Evolutionary conservation across 306 rosid genomes (phyloP).

Genomic region (Vachellia collinsii): DNA sequence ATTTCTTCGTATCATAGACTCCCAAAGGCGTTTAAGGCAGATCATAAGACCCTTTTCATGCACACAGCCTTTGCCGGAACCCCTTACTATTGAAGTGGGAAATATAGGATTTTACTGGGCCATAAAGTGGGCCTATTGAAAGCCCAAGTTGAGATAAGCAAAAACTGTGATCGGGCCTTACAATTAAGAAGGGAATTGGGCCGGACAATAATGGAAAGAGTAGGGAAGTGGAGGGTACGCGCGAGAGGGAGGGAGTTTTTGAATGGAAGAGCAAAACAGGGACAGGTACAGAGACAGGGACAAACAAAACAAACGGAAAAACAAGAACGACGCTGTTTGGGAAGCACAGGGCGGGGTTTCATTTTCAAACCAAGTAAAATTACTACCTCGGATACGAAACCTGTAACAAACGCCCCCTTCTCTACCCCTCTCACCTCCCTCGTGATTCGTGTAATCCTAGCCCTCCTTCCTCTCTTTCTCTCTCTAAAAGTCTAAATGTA

Average conservation of each 20-base stretch:
- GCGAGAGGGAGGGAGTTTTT: not conserved
- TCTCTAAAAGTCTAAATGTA: not conserved
- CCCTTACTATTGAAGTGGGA: not conserved
- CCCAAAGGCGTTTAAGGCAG: too few species aligned
- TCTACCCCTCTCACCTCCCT: slow-evolving; percentile 2
- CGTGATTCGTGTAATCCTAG: slow-evolving; percentile 31
- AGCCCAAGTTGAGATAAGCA: not conserved
- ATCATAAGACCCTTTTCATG: too few species aligned
- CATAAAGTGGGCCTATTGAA: not conserved
- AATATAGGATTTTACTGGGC: not conserved
- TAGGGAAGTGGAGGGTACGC: not conserved
- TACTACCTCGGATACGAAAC: slow-evolving; percentile 43
- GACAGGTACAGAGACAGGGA: not conserved
- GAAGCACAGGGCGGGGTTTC: slow-evolving; percentile 35
- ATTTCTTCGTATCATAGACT: too few species aligned
- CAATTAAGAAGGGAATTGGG: not conserved
- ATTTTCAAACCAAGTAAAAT: slow-evolving; percentile 44
- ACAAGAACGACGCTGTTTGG: not conserved
- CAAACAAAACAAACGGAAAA: not conserved
- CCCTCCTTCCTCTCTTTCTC: not conserved
- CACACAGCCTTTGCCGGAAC: too few species aligned
- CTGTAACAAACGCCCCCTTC: not conserved
- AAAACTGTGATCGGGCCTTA: not conserved
- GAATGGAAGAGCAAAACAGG: not conserved
- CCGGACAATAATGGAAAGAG: not conserved